Evolutionary conservation across 2,329 filamentous ascomycete species (phyloP).

Genomic region (Fusarium sp.): DNA sequence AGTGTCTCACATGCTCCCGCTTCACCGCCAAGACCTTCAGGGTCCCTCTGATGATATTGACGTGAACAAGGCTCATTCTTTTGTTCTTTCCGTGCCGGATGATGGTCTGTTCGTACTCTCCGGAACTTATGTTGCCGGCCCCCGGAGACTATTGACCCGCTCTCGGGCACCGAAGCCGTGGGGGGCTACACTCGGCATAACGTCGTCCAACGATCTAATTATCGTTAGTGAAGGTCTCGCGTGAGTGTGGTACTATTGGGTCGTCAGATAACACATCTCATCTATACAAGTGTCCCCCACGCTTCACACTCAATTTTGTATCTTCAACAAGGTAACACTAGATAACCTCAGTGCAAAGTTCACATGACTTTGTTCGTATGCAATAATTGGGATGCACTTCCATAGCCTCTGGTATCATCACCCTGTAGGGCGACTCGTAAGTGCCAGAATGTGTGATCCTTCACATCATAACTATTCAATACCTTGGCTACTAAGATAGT

Average conservation of each 20-base stretch:
- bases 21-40: constrained; percentile 40
- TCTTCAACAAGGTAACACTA: background rate
- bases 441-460: background rate
- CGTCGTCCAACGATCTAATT: background rate
- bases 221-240: background rate
- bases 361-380: background rate
- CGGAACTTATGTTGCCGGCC: constrained; percentile 17
- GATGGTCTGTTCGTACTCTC: constrained; percentile 1
- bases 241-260: background rate
- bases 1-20: constrained; percentile 43
- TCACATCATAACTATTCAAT: background rate
- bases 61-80: constrained; percentile 1
- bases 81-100: constrained; percentile 16
- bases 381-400: background rate
- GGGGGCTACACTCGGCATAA: constrained; percentile 28
- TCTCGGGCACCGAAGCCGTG: constrained; percentile 34
- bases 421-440: background rate
- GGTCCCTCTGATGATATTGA: constrained; percentile 18
- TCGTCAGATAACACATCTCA: background rate
- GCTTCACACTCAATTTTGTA: background rate
- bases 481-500: background rate
- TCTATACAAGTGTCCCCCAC: constrained; percentile 4
- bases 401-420: background rate
- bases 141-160: constrained; percentile 21
- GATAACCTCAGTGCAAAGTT: background rate